Evolutionary conservation across 257 asterid species (phyloP).

Genomic region (Avicennia marina): DNA sequence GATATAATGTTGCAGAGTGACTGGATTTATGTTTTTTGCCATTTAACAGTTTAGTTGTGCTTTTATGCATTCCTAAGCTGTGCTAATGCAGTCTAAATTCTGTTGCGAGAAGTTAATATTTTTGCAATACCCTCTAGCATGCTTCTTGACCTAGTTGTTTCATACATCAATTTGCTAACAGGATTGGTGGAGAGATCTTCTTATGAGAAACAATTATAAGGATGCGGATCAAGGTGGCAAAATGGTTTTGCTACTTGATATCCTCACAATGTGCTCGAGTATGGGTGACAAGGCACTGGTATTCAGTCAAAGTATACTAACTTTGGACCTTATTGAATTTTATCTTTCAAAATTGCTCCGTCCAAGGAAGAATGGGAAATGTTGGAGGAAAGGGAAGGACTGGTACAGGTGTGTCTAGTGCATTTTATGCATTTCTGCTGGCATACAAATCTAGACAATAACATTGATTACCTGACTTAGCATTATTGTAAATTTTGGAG

Average conservation of each 20-base stretch:
- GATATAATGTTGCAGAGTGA: background rate
- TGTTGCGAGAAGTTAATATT: background rate
- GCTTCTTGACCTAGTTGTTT: slow-evolving; percentile 13
- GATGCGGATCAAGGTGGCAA: slow-evolving; percentile 85
- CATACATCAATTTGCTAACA: slow-evolving; percentile 24
- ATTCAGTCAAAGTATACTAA: slow-evolving; percentile 85
- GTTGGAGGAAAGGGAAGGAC: slow-evolving; percentile 92
- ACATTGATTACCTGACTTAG: slow-evolving; percentile 7
- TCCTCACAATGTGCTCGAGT: slow-evolving; percentile 73
- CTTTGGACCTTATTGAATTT: slow-evolving; percentile 80
- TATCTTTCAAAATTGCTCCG: slow-evolving; percentile 81
- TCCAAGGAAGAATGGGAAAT: slow-evolving; percentile 63
- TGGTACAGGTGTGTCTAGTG: slow-evolving; percentile 78
- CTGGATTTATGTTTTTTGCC: background rate
- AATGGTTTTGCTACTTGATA: slow-evolving; percentile 90
- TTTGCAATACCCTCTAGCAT: no score
- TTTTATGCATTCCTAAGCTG: background rate
- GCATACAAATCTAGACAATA: background rate
- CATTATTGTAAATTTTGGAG: slow-evolving; percentile 7
- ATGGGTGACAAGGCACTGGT: slow-evolving; percentile 92
- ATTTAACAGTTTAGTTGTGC: no score
- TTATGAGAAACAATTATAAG: slow-evolving; percentile 53
- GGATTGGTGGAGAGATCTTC: slow-evolving; percentile 98
- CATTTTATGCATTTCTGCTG: slow-evolving; percentile 11
- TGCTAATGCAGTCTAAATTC: background rate